Evolutionary conservation across 129 eudicot genomes (phyloP).

Genomic region (Saposhnikovia divaricata): DNA sequence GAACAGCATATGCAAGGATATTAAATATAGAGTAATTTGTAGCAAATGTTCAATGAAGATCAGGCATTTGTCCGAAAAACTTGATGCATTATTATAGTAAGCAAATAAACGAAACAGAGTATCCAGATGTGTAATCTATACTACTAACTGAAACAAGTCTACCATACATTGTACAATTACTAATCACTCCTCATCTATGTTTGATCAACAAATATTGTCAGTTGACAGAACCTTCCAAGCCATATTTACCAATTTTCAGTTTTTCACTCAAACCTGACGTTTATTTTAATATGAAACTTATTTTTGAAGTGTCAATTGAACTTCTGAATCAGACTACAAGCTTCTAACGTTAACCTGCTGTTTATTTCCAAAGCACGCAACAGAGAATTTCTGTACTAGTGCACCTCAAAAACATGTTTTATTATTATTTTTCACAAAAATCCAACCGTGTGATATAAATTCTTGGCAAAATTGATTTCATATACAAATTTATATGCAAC

Average conservation of each 20-base stretch:
- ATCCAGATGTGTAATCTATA: neutral
- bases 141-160: neutral
- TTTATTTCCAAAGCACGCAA: neutral
- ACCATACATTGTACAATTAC: neutral
- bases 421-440: too few species aligned
- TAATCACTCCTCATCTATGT: too few species aligned
- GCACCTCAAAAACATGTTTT: neutral
- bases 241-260: neutral
- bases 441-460: neutral
- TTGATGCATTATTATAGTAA: neutral
- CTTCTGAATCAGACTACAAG: neutral
- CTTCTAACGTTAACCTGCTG: neutral
- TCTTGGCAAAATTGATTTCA: neutral
- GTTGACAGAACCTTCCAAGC: neutral
- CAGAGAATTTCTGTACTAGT: neutral
- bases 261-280: neutral
- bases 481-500: too few species aligned
- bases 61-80: neutral
- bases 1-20: neutral
- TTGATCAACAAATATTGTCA: too few species aligned
- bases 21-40: neutral
- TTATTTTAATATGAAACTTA: too few species aligned
- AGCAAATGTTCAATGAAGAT: neutral
- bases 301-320: neutral
- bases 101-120: neutral